Conservation (phyloP, 2,329 filamentous ascomycete species). For the Elsinoe necatrix region DNA sequence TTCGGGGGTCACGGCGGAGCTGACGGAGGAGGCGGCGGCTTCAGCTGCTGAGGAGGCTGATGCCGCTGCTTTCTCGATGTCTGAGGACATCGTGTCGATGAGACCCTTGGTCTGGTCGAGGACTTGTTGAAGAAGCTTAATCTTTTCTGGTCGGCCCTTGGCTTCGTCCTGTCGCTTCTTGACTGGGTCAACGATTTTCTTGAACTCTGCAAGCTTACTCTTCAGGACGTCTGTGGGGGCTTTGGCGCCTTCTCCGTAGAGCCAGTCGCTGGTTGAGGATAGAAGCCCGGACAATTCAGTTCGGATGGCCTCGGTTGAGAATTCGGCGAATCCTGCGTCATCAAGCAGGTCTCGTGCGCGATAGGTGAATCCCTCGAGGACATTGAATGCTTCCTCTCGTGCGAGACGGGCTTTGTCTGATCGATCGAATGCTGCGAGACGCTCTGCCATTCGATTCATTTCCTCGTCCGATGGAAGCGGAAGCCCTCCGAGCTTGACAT, state of each 20-base stretch:
- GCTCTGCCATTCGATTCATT: slow-evolving; percentile 52
- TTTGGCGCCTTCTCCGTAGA: slow-evolving; percentile 75
- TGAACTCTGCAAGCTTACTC: slow-evolving; percentile 65
- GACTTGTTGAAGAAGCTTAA: slow-evolving; percentile 60
- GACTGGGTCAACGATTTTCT: slow-evolving; percentile 69
- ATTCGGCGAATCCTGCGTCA: slow-evolving; percentile 62
- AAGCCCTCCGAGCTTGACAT: slow-evolving; percentile 39
- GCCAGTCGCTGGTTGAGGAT: slow-evolving; percentile 71
- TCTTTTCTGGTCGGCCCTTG: slow-evolving; percentile 58
- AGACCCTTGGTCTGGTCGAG: slow-evolving; percentile 65
- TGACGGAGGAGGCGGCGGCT: slow-evolving; percentile 32
- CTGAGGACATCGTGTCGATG: slow-evolving; percentile 58
- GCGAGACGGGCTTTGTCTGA: slow-evolving; percentile 70
- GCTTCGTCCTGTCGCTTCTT: slow-evolving; percentile 67
- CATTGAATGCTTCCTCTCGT: slow-evolving; percentile 82
- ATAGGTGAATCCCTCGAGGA: slow-evolving; percentile 91
- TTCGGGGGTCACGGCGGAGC: slow-evolving; percentile 40
- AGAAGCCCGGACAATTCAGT: slow-evolving; percentile 59
- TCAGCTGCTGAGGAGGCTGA: slow-evolving; percentile 44
- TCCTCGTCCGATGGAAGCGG: slow-evolving; percentile 53
- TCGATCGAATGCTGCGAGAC: slow-evolving; percentile 70
- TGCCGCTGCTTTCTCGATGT: slow-evolving; percentile 54
- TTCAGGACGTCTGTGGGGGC: slow-evolving; percentile 68
- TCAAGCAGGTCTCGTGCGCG: slow-evolving; percentile 74
- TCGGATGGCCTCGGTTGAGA: slow-evolving; percentile 62